phyloP scores from a whole-genome alignment of 2,329 filamentous ascomycete genomes.

The Ceratocystis variospora region DNA sequence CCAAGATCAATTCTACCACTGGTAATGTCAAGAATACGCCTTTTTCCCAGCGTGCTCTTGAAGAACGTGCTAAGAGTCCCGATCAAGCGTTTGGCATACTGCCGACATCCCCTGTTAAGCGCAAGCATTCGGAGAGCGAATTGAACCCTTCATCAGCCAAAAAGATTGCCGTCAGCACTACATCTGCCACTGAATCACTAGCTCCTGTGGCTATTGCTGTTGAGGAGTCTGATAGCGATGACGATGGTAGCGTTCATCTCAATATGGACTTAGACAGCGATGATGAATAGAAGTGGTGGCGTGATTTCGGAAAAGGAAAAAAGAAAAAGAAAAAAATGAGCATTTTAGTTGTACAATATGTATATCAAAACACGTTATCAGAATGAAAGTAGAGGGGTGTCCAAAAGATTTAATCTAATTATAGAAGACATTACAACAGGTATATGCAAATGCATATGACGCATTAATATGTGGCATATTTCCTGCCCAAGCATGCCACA shows the following conservation, averaged over 20 bases:
- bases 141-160: constrained; percentile 28
- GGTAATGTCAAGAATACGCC: constrained; percentile 8
- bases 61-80: constrained; percentile 10
- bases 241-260: constrained; percentile 43
- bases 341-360: not conserved
- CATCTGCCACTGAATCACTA: constrained; percentile 14
- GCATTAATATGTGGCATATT: too few species aligned
- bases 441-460: too few species aligned
- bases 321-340: not conserved
- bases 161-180: constrained; percentile 16
- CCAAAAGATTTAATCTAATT: constrained; percentile 1
- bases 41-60: constrained; percentile 10
- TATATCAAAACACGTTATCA: not conserved
- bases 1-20: constrained; percentile 18
- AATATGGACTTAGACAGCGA: constrained; percentile 46
- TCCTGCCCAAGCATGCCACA: not conserved
- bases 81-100: constrained; percentile 14
- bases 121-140: constrained; percentile 29
- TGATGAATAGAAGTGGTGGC: constrained; percentile 25
- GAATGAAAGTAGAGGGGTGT: not conserved
- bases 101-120: constrained; percentile 26
- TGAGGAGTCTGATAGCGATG: constrained; percentile 31
- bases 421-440: not conserved
- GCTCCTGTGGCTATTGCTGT: constrained; percentile 20
- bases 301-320: not conserved